Evolutionary conservation across 2,329 filamentous ascomycete species (phyloP).

Genomic region (Gaeumannomyces sp.): DNA sequence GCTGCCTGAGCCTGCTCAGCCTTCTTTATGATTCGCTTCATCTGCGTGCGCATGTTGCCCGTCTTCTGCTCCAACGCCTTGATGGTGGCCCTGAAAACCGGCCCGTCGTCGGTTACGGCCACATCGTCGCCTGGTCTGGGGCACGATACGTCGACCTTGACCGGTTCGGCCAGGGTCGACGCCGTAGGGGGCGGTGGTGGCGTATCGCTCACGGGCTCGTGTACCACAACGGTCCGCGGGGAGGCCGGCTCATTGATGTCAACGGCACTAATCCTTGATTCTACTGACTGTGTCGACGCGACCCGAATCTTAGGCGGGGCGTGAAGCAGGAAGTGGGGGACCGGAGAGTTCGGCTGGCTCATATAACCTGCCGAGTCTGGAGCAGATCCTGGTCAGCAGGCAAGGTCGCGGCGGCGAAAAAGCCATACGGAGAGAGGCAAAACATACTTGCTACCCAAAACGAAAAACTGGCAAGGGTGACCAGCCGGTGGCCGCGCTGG

Average conservation of each 20-base stretch:
- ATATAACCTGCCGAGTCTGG: constrained; percentile 37
- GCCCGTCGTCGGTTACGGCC: constrained; percentile 81
- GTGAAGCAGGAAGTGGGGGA: constrained; percentile 65
- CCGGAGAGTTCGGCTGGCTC: constrained; percentile 59
- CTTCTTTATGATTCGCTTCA: constrained; percentile 92
- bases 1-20: constrained; percentile 83
- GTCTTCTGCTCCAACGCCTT: constrained; percentile 96
- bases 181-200: constrained; percentile 19
- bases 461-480: constrained; percentile 85
- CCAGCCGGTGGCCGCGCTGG: constrained; percentile 79
- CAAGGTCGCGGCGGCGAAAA: neutral
- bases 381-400: constrained; percentile 16
- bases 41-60: constrained; percentile 83
- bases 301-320: constrained; percentile 73
- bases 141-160: constrained; percentile 84
- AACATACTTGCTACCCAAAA: constrained; percentile 84
- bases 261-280: constrained; percentile 70
- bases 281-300: constrained; percentile 80
- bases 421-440: neutral
- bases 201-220: constrained; percentile 22
- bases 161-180: constrained; percentile 36
- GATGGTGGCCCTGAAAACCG: constrained; percentile 92
- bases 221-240: constrained; percentile 36
- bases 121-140: constrained; percentile 82
- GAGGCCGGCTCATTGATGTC: constrained; percentile 60